Evolutionary conservation across 257 asterid species (phyloP), one percentile per base, ranked within the genome.

Genomic region (Solanum sitiens): DNA sequence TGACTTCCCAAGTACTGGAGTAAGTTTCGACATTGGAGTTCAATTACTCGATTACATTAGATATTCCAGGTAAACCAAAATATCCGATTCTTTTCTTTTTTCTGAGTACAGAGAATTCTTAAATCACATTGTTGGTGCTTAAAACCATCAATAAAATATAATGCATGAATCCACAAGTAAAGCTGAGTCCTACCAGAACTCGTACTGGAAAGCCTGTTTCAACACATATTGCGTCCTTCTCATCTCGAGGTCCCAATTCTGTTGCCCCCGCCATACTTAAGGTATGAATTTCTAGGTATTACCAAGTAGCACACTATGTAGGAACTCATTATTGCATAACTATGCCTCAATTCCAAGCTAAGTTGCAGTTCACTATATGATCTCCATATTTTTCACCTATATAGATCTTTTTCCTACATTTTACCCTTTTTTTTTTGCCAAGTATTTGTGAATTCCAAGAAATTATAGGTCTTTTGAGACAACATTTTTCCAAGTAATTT

Each of bases 241-340:
- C 27, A 59, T 59, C 67, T 32, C 87, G 92, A 21, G 92, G 93
- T 20, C 93, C 92, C 18, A 90, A 92, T 86, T 86, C 92, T 84
- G 61, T 92, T 44, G 88, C 90, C 35, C 92, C 92, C 6, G 72
- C 91, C 42, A 77, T 92, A 8, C 90, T 90, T 11, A 92, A 92
- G 94, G 94, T 90, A 40, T 27, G 10, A 4, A 1, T 86, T 27
- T 45, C 1, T 20, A 61, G 14, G 6, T 7, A 25, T 85, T 20
- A 23, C 16, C 16, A 53, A 53, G 23, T 53, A 53, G 8, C 30
- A 21, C 40, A 44, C 20, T 30, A 20, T 3, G 15, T 86, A 50
- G 63, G 82, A n/a, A 74, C 30, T 37, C 2, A 37, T 37, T 75
- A 37, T 63, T n/a, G 63, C 61, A 35, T 53, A 53, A 53, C 63